Evolutionary conservation across 1,139 yeast genomes (phyloP), one percentile per base, ranked within the genome.

Genomic region (Suhomyces bribrorum): DNA sequence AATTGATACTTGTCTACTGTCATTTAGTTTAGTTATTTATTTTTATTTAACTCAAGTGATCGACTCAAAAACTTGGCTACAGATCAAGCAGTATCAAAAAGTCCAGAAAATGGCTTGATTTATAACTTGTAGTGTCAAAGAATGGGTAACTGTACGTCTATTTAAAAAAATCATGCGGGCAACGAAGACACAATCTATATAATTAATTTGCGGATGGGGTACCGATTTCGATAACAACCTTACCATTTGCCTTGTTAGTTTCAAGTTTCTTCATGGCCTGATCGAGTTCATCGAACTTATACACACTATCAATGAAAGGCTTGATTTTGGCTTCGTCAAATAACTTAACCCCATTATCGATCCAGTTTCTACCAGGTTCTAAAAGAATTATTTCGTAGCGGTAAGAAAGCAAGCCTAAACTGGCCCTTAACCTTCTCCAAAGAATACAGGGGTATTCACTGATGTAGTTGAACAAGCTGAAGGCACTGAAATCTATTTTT

Each of bases 231-330:
- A 78, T 46, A 6, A 85, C 72, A 27, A 85, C 67, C 54, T 86
- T 86, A 27, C 95, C 95, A 41, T 67, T 69, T 3, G 83, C 80
- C 35, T 59, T 66, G 38, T 77, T 75, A 12, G 67, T 57, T 13
- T 56, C 59, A 26, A 83, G 55, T 44, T 60, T 65, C 5, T 73
- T 73, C 37, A 73, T 53, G 0, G 87, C 90, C 5, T 62, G 54
- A 33, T 72, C 53, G 48, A 61, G 75, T 13, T 82, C 72, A 4
- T 65, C 71, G 50, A 83, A 69, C 4, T 68, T 55, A 47, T 65
- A 71, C 16, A 72, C 73, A 8, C 80, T 66, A 56, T 83, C 92
- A 33, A 84, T 64, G 6, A 64, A 55, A 8, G 79, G 65, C 31
- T 61, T 58, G 32, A 80, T 52, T 15, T 66, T 56, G 2, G 73